Conservation (phyloP, 192 early-diverging fungal genomes). For the Coemansia sp. region DNA sequence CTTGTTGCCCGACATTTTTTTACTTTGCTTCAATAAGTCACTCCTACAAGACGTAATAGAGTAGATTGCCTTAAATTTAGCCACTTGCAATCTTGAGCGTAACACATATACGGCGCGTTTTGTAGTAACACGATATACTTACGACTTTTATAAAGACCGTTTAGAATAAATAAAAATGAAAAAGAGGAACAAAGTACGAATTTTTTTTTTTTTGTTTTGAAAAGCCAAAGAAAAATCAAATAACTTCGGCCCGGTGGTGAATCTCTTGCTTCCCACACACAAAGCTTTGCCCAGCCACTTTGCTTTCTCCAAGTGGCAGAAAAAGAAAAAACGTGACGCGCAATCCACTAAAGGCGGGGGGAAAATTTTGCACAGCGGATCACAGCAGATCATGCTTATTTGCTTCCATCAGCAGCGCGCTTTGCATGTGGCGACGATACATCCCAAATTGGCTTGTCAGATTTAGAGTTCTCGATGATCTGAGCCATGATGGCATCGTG, state of each 20-base stretch:
- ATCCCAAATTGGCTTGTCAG: constrained; percentile 52
- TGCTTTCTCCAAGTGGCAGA: not conserved
- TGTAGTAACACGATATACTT: not conserved
- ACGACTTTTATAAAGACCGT: not conserved
- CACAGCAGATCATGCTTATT: not conserved
- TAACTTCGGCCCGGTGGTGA: not conserved
- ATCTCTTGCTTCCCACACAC: not conserved
- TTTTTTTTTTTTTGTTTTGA: not conserved
- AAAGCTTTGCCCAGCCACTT: not conserved
- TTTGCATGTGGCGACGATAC: constrained; percentile 8
- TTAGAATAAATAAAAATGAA: not conserved
- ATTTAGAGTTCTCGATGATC: constrained; percentile 50
- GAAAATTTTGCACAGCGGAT: not conserved
- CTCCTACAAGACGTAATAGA: not conserved
- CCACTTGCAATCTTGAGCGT: not conserved
- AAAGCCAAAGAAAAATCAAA: not conserved
- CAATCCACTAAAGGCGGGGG: not conserved
- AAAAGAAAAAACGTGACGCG: constrained; percentile 1
- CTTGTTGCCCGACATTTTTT: constrained; percentile 34
- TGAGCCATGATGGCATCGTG: constrained; percentile 51
- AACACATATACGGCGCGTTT: not conserved
- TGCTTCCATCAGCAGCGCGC: not conserved
- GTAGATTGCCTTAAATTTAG: constrained; percentile 6
- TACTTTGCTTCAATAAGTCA: not conserved
- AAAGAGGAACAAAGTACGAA: not conserved